Evolutionary conservation across 768 basidiomycete genomes (phyloP), one percentile per base, ranked within the genome.

Genomic region (Lentinula sp.): DNA sequence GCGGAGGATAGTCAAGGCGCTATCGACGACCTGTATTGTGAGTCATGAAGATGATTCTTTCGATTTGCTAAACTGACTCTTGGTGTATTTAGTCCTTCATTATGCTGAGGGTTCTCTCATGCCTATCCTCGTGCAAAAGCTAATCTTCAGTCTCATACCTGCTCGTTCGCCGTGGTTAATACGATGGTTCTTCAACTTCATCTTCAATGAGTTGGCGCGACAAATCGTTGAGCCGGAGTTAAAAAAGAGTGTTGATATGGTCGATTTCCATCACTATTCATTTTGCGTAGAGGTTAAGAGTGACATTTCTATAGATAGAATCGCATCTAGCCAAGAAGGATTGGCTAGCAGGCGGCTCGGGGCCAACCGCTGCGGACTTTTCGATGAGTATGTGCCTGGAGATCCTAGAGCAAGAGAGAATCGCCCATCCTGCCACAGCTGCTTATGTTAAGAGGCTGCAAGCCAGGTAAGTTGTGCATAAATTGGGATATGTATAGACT

Each of bases 51-150:
- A 16, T 8, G 6, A 1, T 46, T 5, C 6, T 12, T 7, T 23
- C 43, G 39, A 6, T 16, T 20, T 7, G 12, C 20, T 10, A 3
- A 15, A 41, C 36, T 39, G 33, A 42, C 10, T 18, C 12, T n/a
- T 49, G 33, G 8, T 33, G 20, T 32, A 13, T 46, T 12, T 59
- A 79, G 77, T 73, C 62, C 67, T 69, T 7, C 78, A 80, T 64
- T 79, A 76, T 59, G 65, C 77, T 3, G 79, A 79, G 64, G 78
- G 76, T n/a, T 74, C 77, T 12, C 59, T 78, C 8, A 76, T 77
- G 77, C 79, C 79, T 5, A 58, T 75, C 23, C 63, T 81, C 16
- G 68, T 60, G 7, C 46, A 42, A 33, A 52, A 52, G 16, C 41
- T 60, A 2, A 52, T 60, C 1, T 60, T 37, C 28, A 41, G 35